Conservation (phyloP, 768 basidiomycete species). For the Gyrodon lividus region DNA sequence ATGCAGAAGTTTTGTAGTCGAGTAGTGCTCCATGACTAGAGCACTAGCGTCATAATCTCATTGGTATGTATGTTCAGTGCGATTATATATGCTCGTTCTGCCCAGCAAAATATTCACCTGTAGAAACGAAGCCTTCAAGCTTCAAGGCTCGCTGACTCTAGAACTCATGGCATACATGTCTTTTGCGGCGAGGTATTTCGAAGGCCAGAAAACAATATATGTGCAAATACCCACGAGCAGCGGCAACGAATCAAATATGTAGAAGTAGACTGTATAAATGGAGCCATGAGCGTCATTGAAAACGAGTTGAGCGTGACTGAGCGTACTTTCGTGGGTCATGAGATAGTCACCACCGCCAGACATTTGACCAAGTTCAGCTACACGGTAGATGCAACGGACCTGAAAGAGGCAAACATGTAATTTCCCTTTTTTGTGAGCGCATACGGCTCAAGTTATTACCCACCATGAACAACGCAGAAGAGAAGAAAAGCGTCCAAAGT, state of each 20-base stretch:
- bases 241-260: slow-evolving; percentile 24
- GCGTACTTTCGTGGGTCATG: slow-evolving; percentile 19
- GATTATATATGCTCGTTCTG: no score
- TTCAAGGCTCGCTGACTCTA: neutral
- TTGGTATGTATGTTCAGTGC: no score
- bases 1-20: no score
- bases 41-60: no score
- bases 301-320: neutral
- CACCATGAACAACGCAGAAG: slow-evolving; percentile 21
- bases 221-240: slow-evolving; percentile 21
- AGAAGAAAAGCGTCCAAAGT: slow-evolving; percentile 15
- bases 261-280: slow-evolving; percentile 20
- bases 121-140: no score
- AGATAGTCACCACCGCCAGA: slow-evolving; percentile 8
- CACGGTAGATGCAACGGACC: slow-evolving; percentile 26
- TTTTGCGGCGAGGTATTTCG: slow-evolving; percentile 14
- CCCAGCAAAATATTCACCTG: no score
- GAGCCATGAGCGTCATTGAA: neutral
- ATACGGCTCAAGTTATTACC: neutral
- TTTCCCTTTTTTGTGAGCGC: neutral
- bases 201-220: slow-evolving; percentile 26
- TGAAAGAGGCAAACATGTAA: neutral
- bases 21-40: no score
- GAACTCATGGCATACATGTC: neutral
- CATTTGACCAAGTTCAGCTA: slow-evolving; percentile 13